phyloP scores from a whole-genome alignment of 257 asterid genomes.

The Prunella vulgaris region DNA sequence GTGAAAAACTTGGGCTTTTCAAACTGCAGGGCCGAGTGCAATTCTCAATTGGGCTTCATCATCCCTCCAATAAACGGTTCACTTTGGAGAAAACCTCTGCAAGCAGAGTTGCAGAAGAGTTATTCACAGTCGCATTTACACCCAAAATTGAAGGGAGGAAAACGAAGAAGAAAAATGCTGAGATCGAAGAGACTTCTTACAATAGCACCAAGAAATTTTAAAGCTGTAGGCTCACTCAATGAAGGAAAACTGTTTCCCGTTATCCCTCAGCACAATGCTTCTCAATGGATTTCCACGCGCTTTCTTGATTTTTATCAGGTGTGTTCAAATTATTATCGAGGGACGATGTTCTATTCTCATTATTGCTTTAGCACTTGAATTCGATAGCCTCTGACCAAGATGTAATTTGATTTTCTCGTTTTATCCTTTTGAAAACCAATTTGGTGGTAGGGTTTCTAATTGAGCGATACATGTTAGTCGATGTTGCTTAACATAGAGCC shows the following conservation, averaged over 20 bases:
- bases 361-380: neutral
- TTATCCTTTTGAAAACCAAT: neutral
- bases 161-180: slow-evolving; percentile 37
- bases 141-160: neutral
- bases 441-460: neutral
- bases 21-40: no score
- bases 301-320: slow-evolving; percentile 83
- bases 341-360: neutral
- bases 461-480: neutral
- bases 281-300: slow-evolving; percentile 59
- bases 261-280: slow-evolving; percentile 41
- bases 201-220: slow-evolving; percentile 23
- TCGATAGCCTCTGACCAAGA: neutral
- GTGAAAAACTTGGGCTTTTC: no score
- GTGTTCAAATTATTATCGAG: neutral
- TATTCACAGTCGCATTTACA: neutral
- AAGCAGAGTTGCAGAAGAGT: slow-evolving; percentile 3
- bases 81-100: no score
- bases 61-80: no score
- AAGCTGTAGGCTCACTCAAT: slow-evolving; percentile 17
- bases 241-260: slow-evolving; percentile 26
- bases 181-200: slow-evolving; percentile 47
- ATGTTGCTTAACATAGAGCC: slow-evolving; percentile 13
- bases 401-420: neutral
- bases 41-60: no score